Evolutionary conservation across 805 yeast species (phyloP).

Genomic region (Dipodascus albidus): DNA sequence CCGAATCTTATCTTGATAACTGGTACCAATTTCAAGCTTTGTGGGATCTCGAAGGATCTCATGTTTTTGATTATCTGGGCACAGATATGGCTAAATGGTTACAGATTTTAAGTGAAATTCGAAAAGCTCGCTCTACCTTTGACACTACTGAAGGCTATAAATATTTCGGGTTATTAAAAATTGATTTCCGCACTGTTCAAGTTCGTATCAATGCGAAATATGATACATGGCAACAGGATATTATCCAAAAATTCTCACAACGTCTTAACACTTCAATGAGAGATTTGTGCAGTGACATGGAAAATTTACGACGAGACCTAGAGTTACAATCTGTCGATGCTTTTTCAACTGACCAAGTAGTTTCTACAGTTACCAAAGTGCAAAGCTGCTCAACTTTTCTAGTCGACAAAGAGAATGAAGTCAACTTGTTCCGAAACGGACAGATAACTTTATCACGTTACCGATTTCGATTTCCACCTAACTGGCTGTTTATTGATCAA

Average conservation of each 20-base stretch:
- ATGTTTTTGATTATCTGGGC: constrained; percentile 28
- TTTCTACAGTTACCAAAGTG: constrained; percentile 30
- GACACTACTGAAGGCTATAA: constrained; percentile 36
- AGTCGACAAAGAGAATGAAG: constrained; percentile 15
- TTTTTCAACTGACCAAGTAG: constrained; percentile 19
- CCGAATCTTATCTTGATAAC: constrained; percentile 29
- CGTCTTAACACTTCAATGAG: constrained; percentile 26
- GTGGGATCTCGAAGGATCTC: constrained; percentile 43
- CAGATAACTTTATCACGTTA: constrained; percentile 33
- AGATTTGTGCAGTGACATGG: constrained; percentile 25
- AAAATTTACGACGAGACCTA: constrained; percentile 24
- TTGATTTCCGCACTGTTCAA: constrained; percentile 46
- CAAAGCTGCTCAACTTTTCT: constrained; percentile 22
- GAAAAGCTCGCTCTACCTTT: constrained; percentile 33
- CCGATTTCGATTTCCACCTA: constrained; percentile 37
- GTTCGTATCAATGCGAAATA: constrained; percentile 40
- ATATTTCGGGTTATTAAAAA: constrained; percentile 31
- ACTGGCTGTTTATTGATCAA: constrained; percentile 57
- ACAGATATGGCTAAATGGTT: constrained; percentile 38
- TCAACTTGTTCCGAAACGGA: constrained; percentile 22
- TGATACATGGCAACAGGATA: constrained; percentile 45
- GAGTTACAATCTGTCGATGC: constrained; percentile 29
- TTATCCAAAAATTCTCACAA: constrained; percentile 32
- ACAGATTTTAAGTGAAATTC: constrained; percentile 32
- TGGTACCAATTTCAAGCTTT: constrained; percentile 50